Base-by-base conservation (phyloP, 495 filamentous ascomycete genomes). In the Penicillium bialowiezense region DNA sequence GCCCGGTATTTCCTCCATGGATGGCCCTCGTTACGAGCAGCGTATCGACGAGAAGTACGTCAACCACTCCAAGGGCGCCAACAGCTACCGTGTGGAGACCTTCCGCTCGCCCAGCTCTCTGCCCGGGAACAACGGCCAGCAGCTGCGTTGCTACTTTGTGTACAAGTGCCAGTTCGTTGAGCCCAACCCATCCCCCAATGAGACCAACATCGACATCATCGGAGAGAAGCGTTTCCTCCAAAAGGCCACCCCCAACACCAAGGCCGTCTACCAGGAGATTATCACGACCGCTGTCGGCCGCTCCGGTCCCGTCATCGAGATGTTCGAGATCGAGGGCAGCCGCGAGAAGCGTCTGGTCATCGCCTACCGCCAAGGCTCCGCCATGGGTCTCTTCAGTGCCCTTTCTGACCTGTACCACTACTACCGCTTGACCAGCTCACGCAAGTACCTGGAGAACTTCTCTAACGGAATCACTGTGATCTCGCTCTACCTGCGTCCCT, bases 391-490 rank as follows among this genome's bases (percentile, higher is more conserved):
- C 56, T 98, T 98, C 75, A 96, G 91, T 54, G 91, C 93, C 18
- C 70, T 98, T 46, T 95, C 89, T 50, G 95, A 97, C 67, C 76
- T 98, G 18, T 98, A 98, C 70, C 93, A 98, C 73, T 97, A 96
- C 77, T 97, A 98, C 62, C 95, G 95, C 19, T 81, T 96, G 41
- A 97, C 93, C 2, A 95, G 89, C 65, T 90, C 93, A 2, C 82
- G 93, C 43, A 98, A 98, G 74, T 98, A 98, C 60, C 87, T 97
- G 46, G 91, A 98, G 72, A 92, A 97, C 69, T 98, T 98, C 75
- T 95, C 92, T 58, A 98, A 97, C 66, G 93, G 93, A 42, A 93
- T 96, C 64, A 93, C 89, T 12, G 88, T 97, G 55, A 92, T 97
- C 75, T 96, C 91, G 34, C 81, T 96, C 13, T 98, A 98, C 70